Percentiles rank a stretch among this genome's conserved stretches.
Conservation (phyloP, 805 yeast species). For the Kuraishia ogatae region DNA sequence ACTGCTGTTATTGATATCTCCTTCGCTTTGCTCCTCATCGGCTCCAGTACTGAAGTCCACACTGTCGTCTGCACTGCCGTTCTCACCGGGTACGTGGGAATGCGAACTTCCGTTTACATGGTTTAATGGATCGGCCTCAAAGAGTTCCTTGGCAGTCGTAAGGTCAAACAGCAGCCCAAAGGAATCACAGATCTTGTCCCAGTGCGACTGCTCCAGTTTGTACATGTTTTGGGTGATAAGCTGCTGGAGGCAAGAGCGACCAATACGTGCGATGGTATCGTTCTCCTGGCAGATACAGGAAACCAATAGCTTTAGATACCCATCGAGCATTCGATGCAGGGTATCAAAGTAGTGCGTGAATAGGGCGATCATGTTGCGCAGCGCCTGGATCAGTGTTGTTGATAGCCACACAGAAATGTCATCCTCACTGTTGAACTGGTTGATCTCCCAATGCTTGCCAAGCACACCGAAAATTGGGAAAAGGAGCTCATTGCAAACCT, state of each 20-base stretch:
- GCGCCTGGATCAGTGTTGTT: slow-evolving; percentile 91
- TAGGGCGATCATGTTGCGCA: slow-evolving; percentile 77
- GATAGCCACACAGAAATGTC: slow-evolving; percentile 93
- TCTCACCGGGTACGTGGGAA: slow-evolving; percentile 12
- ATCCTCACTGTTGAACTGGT: slow-evolving; percentile 63
- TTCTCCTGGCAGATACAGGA: slow-evolving; percentile 95
- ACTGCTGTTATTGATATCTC: slow-evolving; percentile 1
- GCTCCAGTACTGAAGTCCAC: slow-evolving; percentile 5
- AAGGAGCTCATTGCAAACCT: slow-evolving; percentile 64
- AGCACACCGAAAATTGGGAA: slow-evolving; percentile 88
- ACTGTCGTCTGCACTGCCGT: slow-evolving; percentile 12
- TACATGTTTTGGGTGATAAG: slow-evolving; percentile 67
- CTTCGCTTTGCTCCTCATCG: background rate
- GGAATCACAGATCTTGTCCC: slow-evolving; percentile 63
- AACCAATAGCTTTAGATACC: slow-evolving; percentile 66
- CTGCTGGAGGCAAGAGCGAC: slow-evolving; percentile 79
- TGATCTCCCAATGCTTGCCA: slow-evolving; percentile 65
- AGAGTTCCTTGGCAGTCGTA: slow-evolving; percentile 83
- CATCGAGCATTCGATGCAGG: slow-evolving; percentile 66
- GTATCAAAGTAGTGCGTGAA: slow-evolving; percentile 77
- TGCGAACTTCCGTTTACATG: slow-evolving; percentile 20
- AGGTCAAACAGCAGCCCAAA: slow-evolving; percentile 64
- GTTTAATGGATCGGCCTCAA: slow-evolving; percentile 46
- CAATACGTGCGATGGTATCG: slow-evolving; percentile 93
- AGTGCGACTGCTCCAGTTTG: slow-evolving; percentile 57